Evolutionary conservation across 106 monocot species (phyloP), one percentile per base, ranked within the genome.

Genomic region (Amphibolis antarctica): DNA sequence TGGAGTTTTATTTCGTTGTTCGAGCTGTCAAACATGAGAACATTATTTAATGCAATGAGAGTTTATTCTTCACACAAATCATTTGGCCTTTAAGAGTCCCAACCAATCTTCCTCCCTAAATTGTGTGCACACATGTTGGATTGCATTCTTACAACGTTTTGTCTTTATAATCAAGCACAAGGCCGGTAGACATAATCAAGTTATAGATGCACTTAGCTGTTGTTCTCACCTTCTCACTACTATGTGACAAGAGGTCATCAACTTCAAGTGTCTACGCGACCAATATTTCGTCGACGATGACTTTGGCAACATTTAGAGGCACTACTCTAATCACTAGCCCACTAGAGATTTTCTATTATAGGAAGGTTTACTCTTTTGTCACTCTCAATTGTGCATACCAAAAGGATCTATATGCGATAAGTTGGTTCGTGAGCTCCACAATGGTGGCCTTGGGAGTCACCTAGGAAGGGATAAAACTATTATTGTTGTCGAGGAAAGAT

Each of bases 361-460:
- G n/a, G n/a, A n/a, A n/a, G n/a, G n/a, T n/a, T n/a, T n/a, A n/a
- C n/a, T n/a, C n/a, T n/a, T n/a, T n/a, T n/a, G n/a, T n/a, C n/a
- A n/a, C n/a, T n/a, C n/a, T n/a, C n/a, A n/a, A n/a, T n/a, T n/a
- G n/a, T n/a, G n/a, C n/a, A n/a, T n/a, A n/a, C n/a, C n/a, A n/a
- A n/a, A n/a, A n/a, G n/a, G n/a, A n/a, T n/a, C n/a, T n/a, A n/a
- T n/a, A n/a, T n/a, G n/a, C n/a, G n/a, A n/a, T n/a, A n/a, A n/a
- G n/a, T n/a, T n/a, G n/a, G n/a, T 46, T 17, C 22, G 19, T 12
- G 69, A 69, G 2, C n/a, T 44, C 0, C 58, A 69, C 36, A 44
- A 22, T 1, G 56, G 25, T 26, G 69, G 69, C 22, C 69, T 69
- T 18, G 47, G 24, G 10, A 46, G 69, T 15, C 69, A 69, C 27